Evolutionary conservation across 805 yeast species (phyloP), one percentile per base, ranked within the genome.

Genomic region (Yarrowia sp.): DNA sequence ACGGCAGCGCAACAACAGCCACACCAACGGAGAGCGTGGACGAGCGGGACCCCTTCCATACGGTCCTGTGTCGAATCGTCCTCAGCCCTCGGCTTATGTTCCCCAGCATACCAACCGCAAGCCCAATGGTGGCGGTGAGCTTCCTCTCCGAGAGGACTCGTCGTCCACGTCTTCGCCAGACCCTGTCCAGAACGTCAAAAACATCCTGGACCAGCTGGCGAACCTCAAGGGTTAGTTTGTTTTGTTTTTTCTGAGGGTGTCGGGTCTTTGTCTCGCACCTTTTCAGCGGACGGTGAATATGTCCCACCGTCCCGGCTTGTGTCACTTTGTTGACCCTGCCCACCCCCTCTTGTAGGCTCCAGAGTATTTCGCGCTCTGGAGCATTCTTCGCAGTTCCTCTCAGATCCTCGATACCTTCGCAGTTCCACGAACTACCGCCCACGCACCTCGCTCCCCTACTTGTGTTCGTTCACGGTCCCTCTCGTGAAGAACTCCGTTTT

Each of bases 41-140:
- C 64, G 65, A 9, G 35, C 64, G 11, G 65, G 45, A 14, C 63
- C 65, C 47, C 47, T 53, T 35, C 63, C 63, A 15, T 50, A 47
- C 14, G 65, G 60, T n/a, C 63, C 65, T 31, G 65, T 60, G 1
- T 43, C 64, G 33, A 35, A 43, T 42, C 57, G 58, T n/a, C 58
- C 58, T 18, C 58, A 51, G 32, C 43, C 42, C 5, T 51, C 43
- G 8, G 42, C 58, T 33, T 51, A 36, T 8, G 58, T 38, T 3
- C 33, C 57, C 35, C 53, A 48, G 33, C 65, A 36, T 22, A 28
- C 33, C 8, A 36, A 48, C 17, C 61, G 62, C 45, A 41, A 41
- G 48, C 39, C 62, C 8, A n/a, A n/a, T n/a, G 28, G 3, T 3
- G 28, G 28, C 28, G 28, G 28, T 22, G 28, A 22, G 28, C 28